Conservation (phyloP, 2,329 filamentous ascomycete species). For the Massarina eburnea region DNA sequence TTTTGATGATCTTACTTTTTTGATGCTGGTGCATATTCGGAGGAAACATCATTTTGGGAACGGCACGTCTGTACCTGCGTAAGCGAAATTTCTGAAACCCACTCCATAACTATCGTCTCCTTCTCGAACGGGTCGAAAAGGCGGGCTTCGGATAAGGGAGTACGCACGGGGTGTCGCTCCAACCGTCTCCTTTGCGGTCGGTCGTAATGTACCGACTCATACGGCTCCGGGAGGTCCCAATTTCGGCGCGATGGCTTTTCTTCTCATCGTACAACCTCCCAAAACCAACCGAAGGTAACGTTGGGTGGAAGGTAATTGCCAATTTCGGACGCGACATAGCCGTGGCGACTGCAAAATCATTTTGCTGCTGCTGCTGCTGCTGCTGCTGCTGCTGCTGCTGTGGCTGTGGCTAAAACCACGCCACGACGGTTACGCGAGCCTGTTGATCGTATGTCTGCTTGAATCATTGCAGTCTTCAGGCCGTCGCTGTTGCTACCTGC, state of each 20-base stretch:
- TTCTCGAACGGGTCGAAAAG: constrained; percentile 26
- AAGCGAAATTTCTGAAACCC: constrained; percentile 41
- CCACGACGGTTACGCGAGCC: constrained; percentile 11
- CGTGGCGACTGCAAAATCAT: constrained; percentile 20
- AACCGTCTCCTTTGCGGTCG: constrained; percentile 16
- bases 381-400: constrained; percentile 13
- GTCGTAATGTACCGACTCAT: not conserved
- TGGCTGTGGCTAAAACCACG: constrained; percentile 2
- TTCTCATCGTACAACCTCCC: constrained; percentile 17
- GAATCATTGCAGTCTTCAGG: not conserved
- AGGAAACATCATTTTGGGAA: constrained; percentile 37
- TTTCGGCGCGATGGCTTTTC: constrained; percentile 11
- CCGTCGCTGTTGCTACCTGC: not conserved
- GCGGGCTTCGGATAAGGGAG: constrained; percentile 19
- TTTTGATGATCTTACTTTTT: constrained; percentile 19
- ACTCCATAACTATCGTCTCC: constrained; percentile 21
- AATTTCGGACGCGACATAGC: constrained; percentile 16
- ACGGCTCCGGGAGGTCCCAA: constrained; percentile 11
- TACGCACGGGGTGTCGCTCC: constrained; percentile 17
- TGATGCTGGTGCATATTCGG: constrained; percentile 23
- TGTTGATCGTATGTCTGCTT: constrained; percentile 5
- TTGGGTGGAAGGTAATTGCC: constrained; percentile 10
- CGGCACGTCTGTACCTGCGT: constrained; percentile 39
- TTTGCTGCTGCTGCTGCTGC: too few relatives aligned
- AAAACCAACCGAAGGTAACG: constrained; percentile 20